phyloP scores from a whole-genome alignment of 2,329 filamentous ascomycete species.

The Monosporascus sp. region DNA sequence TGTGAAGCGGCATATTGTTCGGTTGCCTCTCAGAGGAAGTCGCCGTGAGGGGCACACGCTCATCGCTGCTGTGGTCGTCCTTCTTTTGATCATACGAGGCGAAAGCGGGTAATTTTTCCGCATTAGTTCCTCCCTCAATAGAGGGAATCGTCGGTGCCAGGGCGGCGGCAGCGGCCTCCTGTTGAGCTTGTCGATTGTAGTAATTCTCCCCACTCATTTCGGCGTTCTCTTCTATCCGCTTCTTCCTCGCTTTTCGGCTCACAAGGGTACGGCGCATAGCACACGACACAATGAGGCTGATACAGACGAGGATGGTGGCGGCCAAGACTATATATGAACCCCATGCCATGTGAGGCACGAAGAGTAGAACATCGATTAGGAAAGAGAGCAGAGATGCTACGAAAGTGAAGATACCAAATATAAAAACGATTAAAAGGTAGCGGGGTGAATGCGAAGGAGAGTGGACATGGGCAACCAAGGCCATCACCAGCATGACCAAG shows the following conservation, averaged over 20 bases:
- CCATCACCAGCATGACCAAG: slow-evolving; percentile 76
- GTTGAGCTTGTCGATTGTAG: slow-evolving; percentile 65
- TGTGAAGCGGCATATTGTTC: slow-evolving; percentile 37
- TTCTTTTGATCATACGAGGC: slow-evolving; percentile 60
- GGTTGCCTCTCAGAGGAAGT: slow-evolving; percentile 61
- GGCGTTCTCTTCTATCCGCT: slow-evolving; percentile 85
- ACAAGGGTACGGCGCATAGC: slow-evolving; percentile 92
- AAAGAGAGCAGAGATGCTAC: slow-evolving; percentile 81
- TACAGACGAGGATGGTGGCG: slow-evolving; percentile 77
- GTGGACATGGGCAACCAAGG: slow-evolving; percentile 78
- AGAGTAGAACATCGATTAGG: slow-evolving; percentile 87
- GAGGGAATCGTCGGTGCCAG: slow-evolving; percentile 56
- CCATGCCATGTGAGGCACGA: slow-evolving; percentile 90
- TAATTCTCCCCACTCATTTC: slow-evolving; percentile 97
- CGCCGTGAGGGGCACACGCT: slow-evolving; percentile 33
- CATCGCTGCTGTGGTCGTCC: slow-evolving; percentile 59
- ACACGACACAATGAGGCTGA: slow-evolving; percentile 81
- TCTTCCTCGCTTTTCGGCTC: slow-evolving; percentile 87
- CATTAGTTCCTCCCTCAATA: slow-evolving; percentile 49
- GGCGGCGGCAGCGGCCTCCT: slow-evolving; percentile 38
- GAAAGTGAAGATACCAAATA: slow-evolving; percentile 80
- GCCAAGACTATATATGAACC: slow-evolving; percentile 90
- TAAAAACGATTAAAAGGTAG: slow-evolving; percentile 79
- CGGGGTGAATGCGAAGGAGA: slow-evolving; percentile 82
- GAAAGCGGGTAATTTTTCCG: slow-evolving; percentile 47